Conservation (phyloP, 192 early-diverging fungal genomes). For the Dispira simplex region DNA sequence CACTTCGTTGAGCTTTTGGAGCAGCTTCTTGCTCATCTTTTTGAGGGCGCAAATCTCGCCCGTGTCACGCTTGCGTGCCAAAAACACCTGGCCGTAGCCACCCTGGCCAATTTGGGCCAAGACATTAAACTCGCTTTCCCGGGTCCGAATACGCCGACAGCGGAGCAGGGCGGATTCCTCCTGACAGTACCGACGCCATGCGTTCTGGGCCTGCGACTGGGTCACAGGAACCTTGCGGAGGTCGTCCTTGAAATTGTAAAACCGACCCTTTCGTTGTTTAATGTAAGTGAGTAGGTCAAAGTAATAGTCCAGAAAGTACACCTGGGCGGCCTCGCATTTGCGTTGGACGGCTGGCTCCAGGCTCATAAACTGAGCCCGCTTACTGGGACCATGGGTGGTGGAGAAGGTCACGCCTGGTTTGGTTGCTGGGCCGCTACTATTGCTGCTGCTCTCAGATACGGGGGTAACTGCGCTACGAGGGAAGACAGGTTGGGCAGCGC, state of each 20-base stretch:
- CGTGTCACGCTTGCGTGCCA: slow-evolving; percentile 53
- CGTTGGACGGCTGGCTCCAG: slow-evolving; percentile 25
- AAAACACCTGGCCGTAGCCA: slow-evolving; percentile 63
- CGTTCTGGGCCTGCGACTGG: slow-evolving; percentile 27
- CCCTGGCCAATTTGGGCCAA: slow-evolving; percentile 64
- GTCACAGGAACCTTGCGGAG: slow-evolving; percentile 22
- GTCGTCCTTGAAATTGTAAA: slow-evolving; percentile 35
- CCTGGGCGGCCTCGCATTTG: slow-evolving; percentile 26
- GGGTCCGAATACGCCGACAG: slow-evolving; percentile 46
- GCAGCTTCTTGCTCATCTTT: slow-evolving; percentile 55
- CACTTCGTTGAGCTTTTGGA: slow-evolving; percentile 49
- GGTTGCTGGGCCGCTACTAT: no score
- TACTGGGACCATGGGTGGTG: no score
- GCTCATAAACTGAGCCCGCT: slow-evolving; percentile 1
- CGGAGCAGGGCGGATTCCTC: slow-evolving; percentile 45
- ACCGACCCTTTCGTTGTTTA: slow-evolving; percentile 40
- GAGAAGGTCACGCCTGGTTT: no score
- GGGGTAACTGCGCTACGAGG: no score
- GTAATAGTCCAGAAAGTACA: slow-evolving; percentile 71
- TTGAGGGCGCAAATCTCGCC: slow-evolving; percentile 58
- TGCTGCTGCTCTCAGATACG: no score
- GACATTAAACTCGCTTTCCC: slow-evolving; percentile 49
- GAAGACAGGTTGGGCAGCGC: no score
- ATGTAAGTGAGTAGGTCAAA: slow-evolving; percentile 68
- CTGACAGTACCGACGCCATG: slow-evolving; percentile 38